Evolutionary conservation across 1,284 basidiomycete genomes (phyloP), one percentile per base, ranked within the genome.

Genomic region (Trichosporon asahii): DNA sequence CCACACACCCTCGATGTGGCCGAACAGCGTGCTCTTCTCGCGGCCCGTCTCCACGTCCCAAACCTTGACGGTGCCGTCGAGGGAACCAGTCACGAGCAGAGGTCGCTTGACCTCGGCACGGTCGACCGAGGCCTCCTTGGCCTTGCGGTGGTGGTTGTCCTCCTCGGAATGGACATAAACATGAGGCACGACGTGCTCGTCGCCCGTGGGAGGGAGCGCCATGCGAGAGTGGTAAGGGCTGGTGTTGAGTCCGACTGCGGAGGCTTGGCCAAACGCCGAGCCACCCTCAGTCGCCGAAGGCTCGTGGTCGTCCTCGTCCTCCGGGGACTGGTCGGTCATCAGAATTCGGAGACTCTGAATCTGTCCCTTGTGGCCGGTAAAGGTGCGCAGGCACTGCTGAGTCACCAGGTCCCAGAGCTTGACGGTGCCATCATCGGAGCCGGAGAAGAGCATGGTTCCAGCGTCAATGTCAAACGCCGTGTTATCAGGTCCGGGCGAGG

Each of bases 21-120:
- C 97, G 81, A 99, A 99, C 70, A 97, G 87, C 37, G 97, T 98
- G 76, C 89, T 87, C 65, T 89, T 85, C 63, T 90, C 88, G 75
- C 90, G 89, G 29, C 91, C 94, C 1, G 89, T 89, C 75, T 96
- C 93, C 55, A 98, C 89, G 79, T 98, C 95, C 97, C 97, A 99
- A 18, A 96, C 79, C 82, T 94, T 95, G 84, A 99, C 90, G 15
- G 95, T 98, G 80, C 98, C 98, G 82, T 99, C 96, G 72, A 98
- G 86, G 76, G 91, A 92, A 6, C 95, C 95, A 0, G 93, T 94
- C 70, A 97, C 89, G 68, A 99, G 87, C 15, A 96, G 85, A 2
- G 93, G 90, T 69, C 82, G 78, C 76, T 82, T 83, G 65, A 80
- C 77, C 25, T 75, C 79, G 23, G 49, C 49, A 21, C 71, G 69